Base-by-base conservation (phyloP, 352 stramenopile species). In the Pythium brachiatum region DNA sequence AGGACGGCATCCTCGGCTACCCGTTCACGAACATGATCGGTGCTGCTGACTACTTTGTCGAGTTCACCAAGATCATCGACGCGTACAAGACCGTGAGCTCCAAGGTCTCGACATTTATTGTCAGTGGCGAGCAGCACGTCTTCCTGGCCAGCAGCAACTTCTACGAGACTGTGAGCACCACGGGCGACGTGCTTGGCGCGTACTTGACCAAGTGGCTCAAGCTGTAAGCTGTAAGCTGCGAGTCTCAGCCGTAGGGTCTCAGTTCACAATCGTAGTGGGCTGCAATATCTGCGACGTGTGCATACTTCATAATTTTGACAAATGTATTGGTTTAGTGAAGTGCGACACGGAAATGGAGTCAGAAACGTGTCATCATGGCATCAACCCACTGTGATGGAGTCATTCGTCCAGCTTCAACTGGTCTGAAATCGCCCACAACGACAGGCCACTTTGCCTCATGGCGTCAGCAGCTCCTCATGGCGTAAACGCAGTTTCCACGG, bases 11-110 rank as follows among this genome's bases (percentile, higher is more conserved):
- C 44, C 52, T 75, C n/a, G 69, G 55, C 27, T 87, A 79, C 53
- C 79, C 74, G 20, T 86, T 87, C 66, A 50, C 51, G 8, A 53
- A 85, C 44, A 52, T 86, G 29, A 81, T 87, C 60, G 73, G 54
- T 26, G 73, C 64, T 31, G 62, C 71, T 12, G 72, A 84, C 66
- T 87, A 86, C 55, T 89, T 71, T 64, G 12, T 43, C 2, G 72
- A 70, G n/a, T 31, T 80, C 27, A 73, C 58, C 43, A 44, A 68
- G 54, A 76, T 81, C 4, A 21, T 81, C 29, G 68, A 76, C 38
- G 66, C 70, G 41, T 75, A 86, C 57, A 53, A 72, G 44, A 62
- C 34, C 20, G 43, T 80, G 27, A 80, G 69, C 57, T 66, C 56
- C 46, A 59, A 66, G 13, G 59, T 80, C 41, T 64, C 64, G 47